phyloP scores from a whole-genome alignment of 306 rosid species.

The Dryas alaskensis region DNA sequence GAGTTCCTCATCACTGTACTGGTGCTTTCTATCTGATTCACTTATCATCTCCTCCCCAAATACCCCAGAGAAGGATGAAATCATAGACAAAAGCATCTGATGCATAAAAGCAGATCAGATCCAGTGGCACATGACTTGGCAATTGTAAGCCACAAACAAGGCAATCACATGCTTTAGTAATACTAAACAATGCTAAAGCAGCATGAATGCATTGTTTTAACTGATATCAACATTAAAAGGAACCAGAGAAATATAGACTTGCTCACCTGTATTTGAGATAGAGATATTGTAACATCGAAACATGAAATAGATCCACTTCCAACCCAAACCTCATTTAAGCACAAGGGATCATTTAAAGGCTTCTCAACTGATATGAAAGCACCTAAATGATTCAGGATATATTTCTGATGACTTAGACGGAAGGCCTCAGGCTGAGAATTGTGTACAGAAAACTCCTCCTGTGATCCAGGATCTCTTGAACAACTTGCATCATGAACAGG shows the following conservation, averaged over 20 bases:
- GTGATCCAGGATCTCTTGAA: slow-evolving; percentile 43
- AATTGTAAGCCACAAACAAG: slow-evolving; percentile 1
- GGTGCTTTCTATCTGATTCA: slow-evolving; percentile 34
- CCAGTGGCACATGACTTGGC: slow-evolving; percentile 5
- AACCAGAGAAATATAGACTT: slow-evolving; percentile 8
- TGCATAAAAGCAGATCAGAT: slow-evolving; percentile 28
- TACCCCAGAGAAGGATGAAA: slow-evolving; percentile 61
- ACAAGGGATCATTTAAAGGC: slow-evolving; percentile 37
- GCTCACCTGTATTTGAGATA: slow-evolving; percentile 68
- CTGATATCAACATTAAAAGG: neutral
- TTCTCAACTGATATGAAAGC: slow-evolving; percentile 58
- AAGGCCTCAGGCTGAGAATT: slow-evolving; percentile 29
- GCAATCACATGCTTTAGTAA: neutral
- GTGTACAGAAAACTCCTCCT: slow-evolving; percentile 7
- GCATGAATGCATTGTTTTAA: neutral
- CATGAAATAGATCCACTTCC: slow-evolving; percentile 66
- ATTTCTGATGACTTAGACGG: slow-evolving; percentile 41
- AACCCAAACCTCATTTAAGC: slow-evolving; percentile 41
- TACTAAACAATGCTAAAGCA: slow-evolving; percentile 5
- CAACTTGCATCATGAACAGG: slow-evolving; percentile 49
- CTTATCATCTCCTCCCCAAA: slow-evolving; percentile 32
- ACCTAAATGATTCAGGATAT: slow-evolving; percentile 52
- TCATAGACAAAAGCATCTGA: slow-evolving; percentile 59
- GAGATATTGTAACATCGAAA: slow-evolving; percentile 66
- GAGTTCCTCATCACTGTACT: slow-evolving; percentile 39